Percentiles rank a stretch among this genome's conserved stretches.
These are phyloP conservation scores for Globisporangium canariense DNA, from an alignment of 352 stramenopile genomes.

Conservation along the genomic window DNA sequence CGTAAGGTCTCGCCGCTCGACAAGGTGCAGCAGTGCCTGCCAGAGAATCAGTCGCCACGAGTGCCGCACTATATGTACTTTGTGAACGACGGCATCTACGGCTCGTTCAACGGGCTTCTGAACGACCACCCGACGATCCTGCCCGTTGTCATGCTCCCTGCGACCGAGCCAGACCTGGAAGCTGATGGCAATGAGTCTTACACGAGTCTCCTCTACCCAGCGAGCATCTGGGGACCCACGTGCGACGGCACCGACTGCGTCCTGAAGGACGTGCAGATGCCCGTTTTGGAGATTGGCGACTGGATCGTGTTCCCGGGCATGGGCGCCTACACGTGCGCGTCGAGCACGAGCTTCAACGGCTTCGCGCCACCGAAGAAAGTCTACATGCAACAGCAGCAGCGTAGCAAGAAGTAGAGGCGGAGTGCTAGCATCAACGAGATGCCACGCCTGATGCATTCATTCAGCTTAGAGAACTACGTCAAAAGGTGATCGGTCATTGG, in stretches of 20 bases:
- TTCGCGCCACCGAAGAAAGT: conserved; percentile 89
- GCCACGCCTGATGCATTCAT: too few relatives aligned
- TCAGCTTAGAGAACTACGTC: conserved; percentile 21
- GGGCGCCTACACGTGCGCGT: conserved; percentile 93
- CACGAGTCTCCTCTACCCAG: conserved; percentile 26
- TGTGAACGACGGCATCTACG: conserved; percentile 96
- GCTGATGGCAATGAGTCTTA: too few relatives aligned
- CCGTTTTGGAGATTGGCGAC: conserved; percentile 89
- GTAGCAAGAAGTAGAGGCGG: too few relatives aligned
- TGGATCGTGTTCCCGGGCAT: conserved; percentile 96
- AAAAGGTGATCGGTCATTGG: not conserved
- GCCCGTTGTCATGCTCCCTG: conserved; percentile 46
- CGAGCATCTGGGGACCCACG: conserved; percentile 93
- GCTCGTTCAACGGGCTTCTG: conserved; percentile 96
- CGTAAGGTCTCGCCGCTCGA: conserved; percentile 64
- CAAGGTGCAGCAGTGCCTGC: too few relatives aligned
- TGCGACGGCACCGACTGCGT: conserved; percentile 96
- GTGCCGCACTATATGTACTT: conserved; percentile 91
- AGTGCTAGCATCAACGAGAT: too few relatives aligned
- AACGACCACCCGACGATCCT: conserved; percentile 93
- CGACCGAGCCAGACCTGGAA: too few relatives aligned
- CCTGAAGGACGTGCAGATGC: conserved; percentile 89
- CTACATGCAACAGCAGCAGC: conserved; percentile 33
- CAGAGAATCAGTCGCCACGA: not conserved
- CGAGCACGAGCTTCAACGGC: conserved; percentile 92